Percentiles rank a stretch among this genome's conserved stretches.
These are phyloP conservation scores for Mayamaea pseudoterrestris DNA, from an alignment of 108 stramenopile species.

Conservation along the genomic window DNA sequence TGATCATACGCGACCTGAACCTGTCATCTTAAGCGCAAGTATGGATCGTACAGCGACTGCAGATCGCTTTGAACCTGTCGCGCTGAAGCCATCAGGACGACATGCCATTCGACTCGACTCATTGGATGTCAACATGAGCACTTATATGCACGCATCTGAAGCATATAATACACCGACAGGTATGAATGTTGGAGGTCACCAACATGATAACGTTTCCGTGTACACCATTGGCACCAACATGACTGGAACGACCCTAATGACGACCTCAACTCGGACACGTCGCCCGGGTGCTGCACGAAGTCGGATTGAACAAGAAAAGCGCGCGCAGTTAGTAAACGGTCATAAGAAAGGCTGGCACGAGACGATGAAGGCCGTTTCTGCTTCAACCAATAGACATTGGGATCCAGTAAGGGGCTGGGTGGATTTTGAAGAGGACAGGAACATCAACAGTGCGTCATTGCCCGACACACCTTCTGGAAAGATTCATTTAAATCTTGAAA, in stretches of 20 bases:
- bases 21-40: too few species aligned
- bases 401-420: constrained; percentile 56
- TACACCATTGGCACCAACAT: constrained; percentile 23
- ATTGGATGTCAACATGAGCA: constrained; percentile 21
- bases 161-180: constrained; percentile 9
- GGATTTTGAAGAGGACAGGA: too few species aligned
- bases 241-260: constrained; percentile 19
- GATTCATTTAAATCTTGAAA: constrained; percentile 8
- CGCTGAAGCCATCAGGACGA: too few species aligned
- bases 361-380: constrained; percentile 50
- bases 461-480: constrained; percentile 3
- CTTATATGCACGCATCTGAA: constrained; percentile 26
- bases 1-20: too few species aligned
- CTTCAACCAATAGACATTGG: constrained; percentile 39
- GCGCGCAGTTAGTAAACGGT: constrained; percentile 8
- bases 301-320: constrained; percentile 31
- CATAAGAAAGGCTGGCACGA: constrained; percentile 60
- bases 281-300: constrained; percentile 56
- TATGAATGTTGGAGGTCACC: neutral
- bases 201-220: constrained; percentile 20
- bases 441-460: too few species aligned
- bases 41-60: too few species aligned
- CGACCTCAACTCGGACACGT: constrained; percentile 30
- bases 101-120: too few species aligned
- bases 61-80: too few species aligned